Evolutionary conservation across 108 stramenopile genomes (phyloP), one percentile per base, ranked within the genome.

Genomic region (Schizochytrium sp.): DNA sequence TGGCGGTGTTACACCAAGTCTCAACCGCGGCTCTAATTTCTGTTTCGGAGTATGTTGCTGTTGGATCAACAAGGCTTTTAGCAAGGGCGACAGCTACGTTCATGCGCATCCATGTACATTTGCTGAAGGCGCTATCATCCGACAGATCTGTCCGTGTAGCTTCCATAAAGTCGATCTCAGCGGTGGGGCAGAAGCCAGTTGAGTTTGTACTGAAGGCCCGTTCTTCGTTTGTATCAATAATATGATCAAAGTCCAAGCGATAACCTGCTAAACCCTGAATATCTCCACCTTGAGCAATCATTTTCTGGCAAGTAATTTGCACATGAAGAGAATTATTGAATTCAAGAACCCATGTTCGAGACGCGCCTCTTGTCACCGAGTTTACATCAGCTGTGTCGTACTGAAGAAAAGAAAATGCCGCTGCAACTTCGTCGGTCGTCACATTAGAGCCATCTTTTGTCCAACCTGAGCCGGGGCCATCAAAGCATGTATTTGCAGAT

Each of bases 211-310:
- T 15, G 12, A 44, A 44, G 12, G 76, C 76, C 50, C 76, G 76
- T 10, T 49, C 53, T 53, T 83, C 76, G 76, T 83, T 50, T 47
- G 28, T 49, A 38, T 83, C 76, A 28, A 83, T 83, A 2, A 83
- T 49, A 53, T 83, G 47, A 38, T 83, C 50, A 1, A 83, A 38
- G 53, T 83, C 55, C 50, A 83, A n/a, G 76, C 76, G 76, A 53
- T 83, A 83, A n/a, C 76, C 76, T 0, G 47, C 28, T 47, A 83
- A 10, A 7, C 64, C 64, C 7, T 7, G 10, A 8, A 44, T 44
- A 69, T 28, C 64, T 8, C 64, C 64, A 12, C 28, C 28, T 15
- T 69, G 64, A 15, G 19, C 64, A 44, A 69, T 15, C 64, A 69
- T 69, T 2, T 69, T 69, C 42, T 44, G 64, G 64, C 64, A 69